Base-by-base conservation (phyloP, 2,329 filamentous ascomycete genomes). In the Orbilia blumenaviensis region DNA sequence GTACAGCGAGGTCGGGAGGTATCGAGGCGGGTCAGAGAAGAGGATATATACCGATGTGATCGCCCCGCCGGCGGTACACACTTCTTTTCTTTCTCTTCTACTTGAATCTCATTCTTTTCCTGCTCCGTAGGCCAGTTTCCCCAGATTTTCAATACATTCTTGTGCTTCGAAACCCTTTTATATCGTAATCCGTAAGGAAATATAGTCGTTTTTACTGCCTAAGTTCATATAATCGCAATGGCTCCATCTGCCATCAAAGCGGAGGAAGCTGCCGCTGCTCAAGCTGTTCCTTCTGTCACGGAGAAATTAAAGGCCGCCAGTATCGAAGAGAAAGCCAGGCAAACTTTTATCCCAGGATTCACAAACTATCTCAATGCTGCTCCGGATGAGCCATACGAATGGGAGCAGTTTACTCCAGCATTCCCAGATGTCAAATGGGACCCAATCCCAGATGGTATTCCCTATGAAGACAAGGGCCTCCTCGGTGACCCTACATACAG, bases 371-470 rank as follows among this genome's bases (percentile, higher is more conserved):
- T 75, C 38, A 69, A 76, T 23, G 32, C 64, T 27, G 42, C 48
- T 7, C 34, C 64, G 12, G 56, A 77, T 18, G 83, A 85, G 12
- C 81, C 84, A 64, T 88, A 88, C 79, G 83, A 85, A 44, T 83
- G 87, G 74, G 85, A 88, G 34, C 83, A 88, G 61, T 83, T 89
- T 6, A 83, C 84, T 6, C 86, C 86, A 16, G 83, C 81, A 7
- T 88, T 88, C 77, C 87, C 87, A 2, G 83, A 87, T 21, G 78
- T 88, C 69, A 82, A 84, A 16, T 88, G 87, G 87, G 82, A 83
- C 1, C 82, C 85, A 0, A 81, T 88, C 34, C 82, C 82, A 29
- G 83, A 87, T 41, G 52, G 52, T 7, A 81, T 85, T 0, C 83
- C 84, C 0, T 87, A 88, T 74, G 79, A 84, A 60, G 87, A 89